These are phyloP conservation scores for Phytophthora syringae DNA, from an alignment of 352 stramenopile genomes.

Conservation along the genomic window DNA sequence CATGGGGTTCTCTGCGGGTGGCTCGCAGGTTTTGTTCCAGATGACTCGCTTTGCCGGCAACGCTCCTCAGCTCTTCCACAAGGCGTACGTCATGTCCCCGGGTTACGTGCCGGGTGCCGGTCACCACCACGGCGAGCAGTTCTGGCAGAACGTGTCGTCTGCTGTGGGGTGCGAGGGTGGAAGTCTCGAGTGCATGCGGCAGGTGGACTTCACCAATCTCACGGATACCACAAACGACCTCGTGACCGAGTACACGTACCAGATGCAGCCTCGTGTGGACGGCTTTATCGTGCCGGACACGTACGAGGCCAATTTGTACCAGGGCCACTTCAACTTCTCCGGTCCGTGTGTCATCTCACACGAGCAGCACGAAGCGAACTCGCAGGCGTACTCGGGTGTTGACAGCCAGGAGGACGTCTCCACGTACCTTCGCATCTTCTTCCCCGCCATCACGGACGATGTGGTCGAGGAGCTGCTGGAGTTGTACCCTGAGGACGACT, in stretches of 20 bases:
- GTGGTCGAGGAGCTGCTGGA: constrained; percentile 16
- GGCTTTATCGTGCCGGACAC: constrained; percentile 31
- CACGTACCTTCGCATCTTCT: constrained; percentile 27
- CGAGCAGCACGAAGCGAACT: constrained; percentile 26
- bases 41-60: constrained; percentile 36
- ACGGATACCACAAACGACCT: constrained; percentile 2
- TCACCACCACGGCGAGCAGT: constrained; percentile 31
- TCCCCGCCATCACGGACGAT: constrained; percentile 26
- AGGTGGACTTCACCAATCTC: constrained; percentile 24
- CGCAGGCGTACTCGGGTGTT: constrained; percentile 15
- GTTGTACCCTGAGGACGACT: constrained; percentile 29
- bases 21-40: constrained; percentile 33
- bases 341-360: constrained; percentile 21
- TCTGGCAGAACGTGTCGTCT: constrained; percentile 39
- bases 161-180: constrained; percentile 23
- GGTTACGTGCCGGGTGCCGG: constrained; percentile 29
- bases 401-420: constrained; percentile 20
- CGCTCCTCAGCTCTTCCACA: constrained; percentile 30
- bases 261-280: constrained; percentile 36
- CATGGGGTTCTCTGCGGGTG: constrained; percentile 32
- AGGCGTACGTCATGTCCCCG: constrained; percentile 36
- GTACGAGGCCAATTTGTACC: constrained; percentile 33
- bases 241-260: constrained; percentile 27
- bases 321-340: constrained; percentile 35
- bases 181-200: constrained; percentile 31